phyloP scores from a whole-genome alignment of 2,329 filamentous ascomycete genomes.

The Xylaria sp. region DNA sequence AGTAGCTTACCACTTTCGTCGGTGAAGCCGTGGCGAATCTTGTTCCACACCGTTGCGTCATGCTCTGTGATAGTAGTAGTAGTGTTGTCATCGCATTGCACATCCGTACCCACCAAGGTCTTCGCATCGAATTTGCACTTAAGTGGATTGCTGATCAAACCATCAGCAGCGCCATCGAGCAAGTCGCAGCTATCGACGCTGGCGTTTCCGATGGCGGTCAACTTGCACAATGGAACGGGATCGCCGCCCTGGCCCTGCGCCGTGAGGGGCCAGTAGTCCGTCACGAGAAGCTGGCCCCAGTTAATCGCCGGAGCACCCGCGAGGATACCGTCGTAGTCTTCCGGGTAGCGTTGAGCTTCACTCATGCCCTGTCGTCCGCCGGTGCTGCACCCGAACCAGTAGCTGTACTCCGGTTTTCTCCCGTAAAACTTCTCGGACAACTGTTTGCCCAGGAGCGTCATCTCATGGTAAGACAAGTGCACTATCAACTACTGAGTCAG shows the following conservation, averaged over 20 bases:
- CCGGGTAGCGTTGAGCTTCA: slow-evolving; percentile 61
- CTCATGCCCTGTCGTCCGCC: slow-evolving; percentile 66
- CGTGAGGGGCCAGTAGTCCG: slow-evolving; percentile 53
- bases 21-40: slow-evolving; percentile 38
- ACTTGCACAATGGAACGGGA: slow-evolving; percentile 36
- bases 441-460: slow-evolving; percentile 60
- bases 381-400: slow-evolving; percentile 65
- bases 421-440: slow-evolving; percentile 61
- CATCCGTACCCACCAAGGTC: slow-evolving; percentile 51
- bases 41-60: slow-evolving; percentile 37
- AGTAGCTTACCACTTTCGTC: slow-evolving; percentile 36
- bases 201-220: slow-evolving; percentile 52
- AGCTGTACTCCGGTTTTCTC: slow-evolving; percentile 57
- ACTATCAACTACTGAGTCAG: slow-evolving; percentile 35
- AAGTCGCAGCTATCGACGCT: slow-evolving; percentile 60
- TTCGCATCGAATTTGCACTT: slow-evolving; percentile 55
- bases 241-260: slow-evolving; percentile 48
- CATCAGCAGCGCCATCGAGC: slow-evolving; percentile 60
- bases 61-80: slow-evolving; percentile 49
- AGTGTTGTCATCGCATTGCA: slow-evolving; percentile 45
- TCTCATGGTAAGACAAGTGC: slow-evolving; percentile 56
- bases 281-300: slow-evolving; percentile 36
- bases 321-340: slow-evolving; percentile 65
- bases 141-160: slow-evolving; percentile 58
- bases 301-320: slow-evolving; percentile 54